Evolutionary conservation across 352 stramenopile species (phyloP), one percentile per base, ranked within the genome.

Genomic region (Pythium periplocum): DNA sequence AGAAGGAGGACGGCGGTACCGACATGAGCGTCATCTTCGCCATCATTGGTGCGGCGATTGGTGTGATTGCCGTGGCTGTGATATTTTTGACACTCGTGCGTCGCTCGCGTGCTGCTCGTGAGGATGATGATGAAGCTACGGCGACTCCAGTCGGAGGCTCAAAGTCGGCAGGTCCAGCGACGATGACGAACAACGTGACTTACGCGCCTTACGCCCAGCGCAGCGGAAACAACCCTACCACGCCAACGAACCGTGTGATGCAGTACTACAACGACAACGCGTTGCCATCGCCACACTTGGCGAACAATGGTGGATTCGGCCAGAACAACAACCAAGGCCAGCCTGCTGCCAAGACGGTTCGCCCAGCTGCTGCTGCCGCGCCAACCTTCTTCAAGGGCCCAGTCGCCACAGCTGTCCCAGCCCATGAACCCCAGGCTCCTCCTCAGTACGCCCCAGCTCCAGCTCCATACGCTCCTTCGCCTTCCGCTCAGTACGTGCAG

Each of bases 71-170:
- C 8, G 79, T 90, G 7, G 79, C 72, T 12, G 69, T 90, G 2
- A 90, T 90, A 43, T 90, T 90, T 61, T 62, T 90, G 42, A 84
- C 75, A 40, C 73, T 90, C 26, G 79, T 90, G 55, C 79, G 79
- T 45, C 79, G 79, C 43, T 90, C 79, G 37, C 78, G 75, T n/a
- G 68, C 74, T 1, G 68, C 74, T 26, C 17, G 17, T 12, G 75
- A 87, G 2, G 78, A 89, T 17, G 79, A 89, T 4, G 74, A 87
- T 2, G 74, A 86, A 8, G 53, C 57, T 49, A n/a, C 51, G 1
- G 41, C 33, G 38, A 59, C 57, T 6, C 57, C 57, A 31, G 40
- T 35, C 2, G 54, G 41, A 10, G 50, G 50, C 35, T 31, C 38
- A 34, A 64, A 64, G 46, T 34, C 37, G 2, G 37, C 42, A 2